A percentile compares a stretch with the other conserved stretches of the same genome.
Conservation (phyloP, 164 flowering plant genomes). For the Vitis amurensis region DNA sequence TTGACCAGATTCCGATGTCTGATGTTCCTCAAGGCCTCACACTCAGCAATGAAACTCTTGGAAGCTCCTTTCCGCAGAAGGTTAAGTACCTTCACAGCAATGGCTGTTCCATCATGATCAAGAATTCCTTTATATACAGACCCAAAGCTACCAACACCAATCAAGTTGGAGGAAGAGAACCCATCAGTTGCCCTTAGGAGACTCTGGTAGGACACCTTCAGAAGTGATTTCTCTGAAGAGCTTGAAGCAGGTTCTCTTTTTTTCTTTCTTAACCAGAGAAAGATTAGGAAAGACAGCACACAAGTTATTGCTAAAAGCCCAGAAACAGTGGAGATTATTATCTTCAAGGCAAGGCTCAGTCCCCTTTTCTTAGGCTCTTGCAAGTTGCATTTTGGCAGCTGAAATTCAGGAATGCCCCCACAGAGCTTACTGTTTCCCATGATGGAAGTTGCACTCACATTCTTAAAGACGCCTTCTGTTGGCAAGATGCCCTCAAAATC, state of each 20-base stretch:
- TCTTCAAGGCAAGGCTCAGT: not conserved
- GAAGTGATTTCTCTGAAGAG: not conserved
- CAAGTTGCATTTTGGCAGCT: not conserved
- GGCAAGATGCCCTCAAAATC: conserved; percentile 3
- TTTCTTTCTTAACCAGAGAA: not conserved
- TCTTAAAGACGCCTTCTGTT: not conserved
- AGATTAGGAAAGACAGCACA: not conserved
- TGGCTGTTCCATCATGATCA: not conserved
- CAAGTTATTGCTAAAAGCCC: not conserved
- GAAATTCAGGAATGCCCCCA: not conserved
- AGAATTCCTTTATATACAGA: not conserved
- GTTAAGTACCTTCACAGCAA: conserved; percentile 10
- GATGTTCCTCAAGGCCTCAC: not conserved
- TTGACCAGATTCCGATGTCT: not conserved
- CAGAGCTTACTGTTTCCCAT: conserved; percentile 1
- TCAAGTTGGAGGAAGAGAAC: not conserved
- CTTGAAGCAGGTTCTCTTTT: not conserved
- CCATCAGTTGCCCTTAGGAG: not conserved
- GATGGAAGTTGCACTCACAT: not conserved
- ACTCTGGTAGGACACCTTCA: not conserved
- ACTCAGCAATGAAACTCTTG: no score
- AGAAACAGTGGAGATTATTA: not conserved
- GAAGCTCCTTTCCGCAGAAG: not conserved
- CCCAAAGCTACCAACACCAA: no score
- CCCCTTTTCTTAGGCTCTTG: not conserved